Evolutionary conservation across 176 grass and related monocot species (phyloP).

Genomic region (Zea mays): DNA sequence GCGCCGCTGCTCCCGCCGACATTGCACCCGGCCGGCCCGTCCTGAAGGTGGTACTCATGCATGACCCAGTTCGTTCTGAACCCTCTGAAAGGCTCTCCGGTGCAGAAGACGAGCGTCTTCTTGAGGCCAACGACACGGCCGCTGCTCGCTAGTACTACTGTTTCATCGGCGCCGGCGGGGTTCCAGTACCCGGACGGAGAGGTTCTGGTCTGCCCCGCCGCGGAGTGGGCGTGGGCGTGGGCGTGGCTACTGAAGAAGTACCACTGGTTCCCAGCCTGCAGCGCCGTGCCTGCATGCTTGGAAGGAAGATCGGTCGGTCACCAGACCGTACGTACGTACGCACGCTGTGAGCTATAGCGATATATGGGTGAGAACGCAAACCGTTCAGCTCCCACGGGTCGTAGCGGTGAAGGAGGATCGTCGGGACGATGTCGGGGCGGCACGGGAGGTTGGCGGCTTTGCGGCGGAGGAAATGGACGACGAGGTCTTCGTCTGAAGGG

Average conservation of each 20-base stretch:
- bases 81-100: slow-evolving; percentile 47
- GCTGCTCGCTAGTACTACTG: slow-evolving; percentile 41
- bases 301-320: not conserved
- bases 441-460: slow-evolving; percentile 63
- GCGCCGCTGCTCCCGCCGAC: slow-evolving; percentile 22
- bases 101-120: slow-evolving; percentile 68
- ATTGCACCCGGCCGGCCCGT: slow-evolving; percentile 31
- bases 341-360: not conserved
- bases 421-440: slow-evolving; percentile 73
- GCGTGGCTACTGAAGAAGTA: too few relatives aligned
- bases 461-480: slow-evolving; percentile 71
- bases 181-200: slow-evolving; percentile 64
- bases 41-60: slow-evolving; percentile 78
- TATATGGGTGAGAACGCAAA: slow-evolving; percentile 14
- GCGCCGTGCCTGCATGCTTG: slow-evolving; percentile 56
- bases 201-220: slow-evolving; percentile 37
- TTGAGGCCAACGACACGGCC: slow-evolving; percentile 53
- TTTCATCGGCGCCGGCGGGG: slow-evolving; percentile 46
- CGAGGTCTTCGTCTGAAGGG: slow-evolving; percentile 79
- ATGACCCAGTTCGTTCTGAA: slow-evolving; percentile 85
- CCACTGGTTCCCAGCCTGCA: slow-evolving; percentile 65
- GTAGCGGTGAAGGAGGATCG: slow-evolving; percentile 42
- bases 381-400: slow-evolving; percentile 84
- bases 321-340: too few relatives aligned
- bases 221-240: slow-evolving; percentile 37